Evolutionary conservation across 2,329 filamentous ascomycete species (phyloP).

Genomic region (Macrophomina phaseolina): DNA sequence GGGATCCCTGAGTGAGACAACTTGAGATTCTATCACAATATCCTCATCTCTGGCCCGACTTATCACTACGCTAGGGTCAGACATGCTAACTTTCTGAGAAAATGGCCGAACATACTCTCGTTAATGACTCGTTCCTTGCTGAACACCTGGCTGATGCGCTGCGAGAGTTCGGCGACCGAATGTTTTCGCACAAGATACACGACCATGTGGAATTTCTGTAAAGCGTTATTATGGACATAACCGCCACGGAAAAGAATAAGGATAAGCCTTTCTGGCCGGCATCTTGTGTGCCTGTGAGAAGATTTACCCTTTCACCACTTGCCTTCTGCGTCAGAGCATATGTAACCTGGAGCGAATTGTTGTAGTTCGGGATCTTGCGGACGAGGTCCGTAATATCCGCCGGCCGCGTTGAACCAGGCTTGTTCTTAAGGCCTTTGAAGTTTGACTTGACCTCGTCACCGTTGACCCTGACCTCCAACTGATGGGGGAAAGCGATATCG

Average conservation of each 20-base stretch:
- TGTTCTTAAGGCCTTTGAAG: constrained; percentile 91
- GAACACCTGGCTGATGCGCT: constrained; percentile 74
- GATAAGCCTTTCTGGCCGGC: neutral
- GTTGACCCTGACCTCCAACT: constrained; percentile 92
- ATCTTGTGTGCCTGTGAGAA: constrained; percentile 14
- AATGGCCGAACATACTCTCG: constrained; percentile 69
- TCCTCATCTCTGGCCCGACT: constrained; percentile 84
- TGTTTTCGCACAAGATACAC: constrained; percentile 77
- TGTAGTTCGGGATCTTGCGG: constrained; percentile 71
- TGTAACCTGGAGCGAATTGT: constrained; percentile 81
- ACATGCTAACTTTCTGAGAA: neutral
- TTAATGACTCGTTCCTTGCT: constrained; percentile 80
- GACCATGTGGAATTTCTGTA: constrained; percentile 59
- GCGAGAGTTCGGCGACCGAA: constrained; percentile 73
- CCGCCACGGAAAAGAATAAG: too few relatives aligned
- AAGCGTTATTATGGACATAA: neutral
- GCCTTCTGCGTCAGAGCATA: constrained; percentile 91
- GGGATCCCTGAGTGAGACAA: constrained; percentile 91
- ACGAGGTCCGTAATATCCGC: constrained; percentile 85
- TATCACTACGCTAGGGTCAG: constrained; percentile 62
- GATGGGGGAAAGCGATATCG: constrained; percentile 88
- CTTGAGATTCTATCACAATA: constrained; percentile 84
- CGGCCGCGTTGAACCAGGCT: constrained; percentile 90
- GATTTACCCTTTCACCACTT: constrained; percentile 31
- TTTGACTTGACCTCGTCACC: constrained; percentile 89